A percentile compares a stretch with the other conserved stretches of the same genome.
Evolutionary conservation across 768 basidiomycete genomes (phyloP).

Genomic region (Russula ochroleuca): DNA sequence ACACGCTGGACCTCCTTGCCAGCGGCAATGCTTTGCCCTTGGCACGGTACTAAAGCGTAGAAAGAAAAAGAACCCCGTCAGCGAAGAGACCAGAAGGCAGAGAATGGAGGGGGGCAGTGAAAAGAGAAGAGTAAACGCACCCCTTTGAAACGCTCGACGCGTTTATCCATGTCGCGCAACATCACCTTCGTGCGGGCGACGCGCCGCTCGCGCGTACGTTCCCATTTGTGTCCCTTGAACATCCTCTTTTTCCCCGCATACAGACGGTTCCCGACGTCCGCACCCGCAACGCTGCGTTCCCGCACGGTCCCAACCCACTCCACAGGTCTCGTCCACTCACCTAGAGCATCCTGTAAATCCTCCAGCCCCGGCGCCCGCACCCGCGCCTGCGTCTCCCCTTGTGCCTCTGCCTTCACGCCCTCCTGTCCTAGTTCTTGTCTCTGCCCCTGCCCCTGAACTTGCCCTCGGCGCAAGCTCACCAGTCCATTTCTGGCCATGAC

Average conservation of each 20-base stretch:
- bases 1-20: conserved; percentile 12
- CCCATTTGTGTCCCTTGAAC: conserved; percentile 95
- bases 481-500: not conserved
- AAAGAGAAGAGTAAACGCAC: conserved; percentile 35
- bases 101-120: too few relatives aligned
- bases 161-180: conserved; percentile 65
- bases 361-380: not conserved
- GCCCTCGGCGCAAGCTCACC: not conserved
- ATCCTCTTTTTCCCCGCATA: conserved; percentile 76
- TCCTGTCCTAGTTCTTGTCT: not conserved
- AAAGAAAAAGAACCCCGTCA: conserved; percentile 6
- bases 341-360: not conserved
- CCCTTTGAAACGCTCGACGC: conserved; percentile 61
- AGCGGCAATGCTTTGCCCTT: conserved; percentile 26
- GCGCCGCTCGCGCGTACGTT: conserved; percentile 51
- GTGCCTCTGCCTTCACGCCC: not conserved
- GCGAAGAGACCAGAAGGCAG: not conserved
- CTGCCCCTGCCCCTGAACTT: not conserved
- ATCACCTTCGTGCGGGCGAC: conserved; percentile 49
- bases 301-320: conserved; percentile 32
- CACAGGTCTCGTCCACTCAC: conserved; percentile 36
- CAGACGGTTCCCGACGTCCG: conserved; percentile 53
- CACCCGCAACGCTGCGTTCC: conserved; percentile 41
- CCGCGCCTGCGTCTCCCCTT: not conserved
- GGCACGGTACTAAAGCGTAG: conserved; percentile 19